Conservation (phyloP, 2,329 filamentous ascomycete species). For the Fusarium torulosum region DNA sequence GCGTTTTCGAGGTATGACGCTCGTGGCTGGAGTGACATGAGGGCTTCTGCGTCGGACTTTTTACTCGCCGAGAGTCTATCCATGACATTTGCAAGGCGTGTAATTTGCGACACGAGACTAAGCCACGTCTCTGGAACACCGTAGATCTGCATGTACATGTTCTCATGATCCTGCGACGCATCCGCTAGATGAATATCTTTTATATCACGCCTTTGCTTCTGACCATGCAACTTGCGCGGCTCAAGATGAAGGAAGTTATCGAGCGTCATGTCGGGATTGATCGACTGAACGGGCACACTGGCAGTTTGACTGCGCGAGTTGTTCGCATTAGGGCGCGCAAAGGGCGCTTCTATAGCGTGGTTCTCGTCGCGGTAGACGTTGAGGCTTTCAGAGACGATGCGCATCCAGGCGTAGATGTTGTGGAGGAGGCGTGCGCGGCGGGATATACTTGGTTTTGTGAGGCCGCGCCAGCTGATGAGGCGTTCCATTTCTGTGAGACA, state of each 20-base stretch:
- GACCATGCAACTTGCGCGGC: constrained; percentile 28
- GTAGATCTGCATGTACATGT: constrained; percentile 46
- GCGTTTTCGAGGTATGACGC: constrained; percentile 41
- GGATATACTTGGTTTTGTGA: constrained; percentile 39
- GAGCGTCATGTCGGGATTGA: constrained; percentile 35
- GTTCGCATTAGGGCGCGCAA: not conserved
- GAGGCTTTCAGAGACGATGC: constrained; percentile 41
- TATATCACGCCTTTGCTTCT: constrained; percentile 26
- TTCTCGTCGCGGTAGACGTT: constrained; percentile 36
- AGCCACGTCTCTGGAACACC: constrained; percentile 44
- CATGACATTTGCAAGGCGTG: constrained; percentile 38
- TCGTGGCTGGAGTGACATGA: constrained; percentile 28
- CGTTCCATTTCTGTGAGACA: constrained; percentile 44
- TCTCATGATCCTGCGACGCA: constrained; percentile 33
- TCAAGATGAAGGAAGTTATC: constrained; percentile 42
- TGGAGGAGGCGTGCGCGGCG: constrained; percentile 38
- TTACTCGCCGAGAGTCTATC: constrained; percentile 23
- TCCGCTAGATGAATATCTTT: constrained; percentile 41
- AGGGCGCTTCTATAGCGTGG: constrained; percentile 26
- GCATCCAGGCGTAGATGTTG: constrained; percentile 46
- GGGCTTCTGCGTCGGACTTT: constrained; percentile 24
- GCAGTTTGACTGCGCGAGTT: not conserved
- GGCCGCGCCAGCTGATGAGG: constrained; percentile 37
- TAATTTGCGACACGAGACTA: constrained; percentile 41
- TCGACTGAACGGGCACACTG: constrained; percentile 11